These are phyloP conservation scores for Mycena albidolilacea DNA, from an alignment of 768 basidiomycete species.

Conservation along the genomic window DNA sequence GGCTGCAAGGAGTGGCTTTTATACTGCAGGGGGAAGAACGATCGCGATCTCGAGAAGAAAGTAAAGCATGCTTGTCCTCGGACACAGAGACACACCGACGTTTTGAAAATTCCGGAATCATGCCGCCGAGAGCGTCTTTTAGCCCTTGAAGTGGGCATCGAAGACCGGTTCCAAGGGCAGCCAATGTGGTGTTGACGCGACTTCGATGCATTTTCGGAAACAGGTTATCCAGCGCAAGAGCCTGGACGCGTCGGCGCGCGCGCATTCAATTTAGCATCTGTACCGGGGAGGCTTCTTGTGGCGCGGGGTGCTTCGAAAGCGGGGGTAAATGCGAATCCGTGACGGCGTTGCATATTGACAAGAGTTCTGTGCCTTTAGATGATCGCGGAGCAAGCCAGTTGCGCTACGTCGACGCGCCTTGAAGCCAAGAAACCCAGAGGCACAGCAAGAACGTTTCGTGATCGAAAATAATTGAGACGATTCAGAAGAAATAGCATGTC, in stretches of 20 bases:
- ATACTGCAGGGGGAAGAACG: background rate
- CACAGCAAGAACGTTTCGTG: no score
- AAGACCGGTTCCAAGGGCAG: conserved; percentile 6
- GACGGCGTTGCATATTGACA: conserved; percentile 1
- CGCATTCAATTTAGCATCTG: background rate
- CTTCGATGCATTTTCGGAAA: conserved; percentile 13
- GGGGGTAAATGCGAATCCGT: conserved; percentile 9
- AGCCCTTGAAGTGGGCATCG: conserved; percentile 12
- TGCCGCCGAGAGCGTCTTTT: background rate
- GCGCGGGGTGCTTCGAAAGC: background rate
- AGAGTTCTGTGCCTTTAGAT: conserved; percentile 16
- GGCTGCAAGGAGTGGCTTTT: background rate
- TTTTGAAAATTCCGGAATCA: conserved; percentile 20
- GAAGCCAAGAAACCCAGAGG: background rate
- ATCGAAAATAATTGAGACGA: no score
- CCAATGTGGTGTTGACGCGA: background rate
- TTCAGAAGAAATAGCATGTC: background rate
- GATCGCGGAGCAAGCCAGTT: background rate
- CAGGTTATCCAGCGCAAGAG: background rate
- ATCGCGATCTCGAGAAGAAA: conserved; percentile 1
- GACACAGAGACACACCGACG: conserved; percentile 16
- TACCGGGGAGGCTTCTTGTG: background rate
- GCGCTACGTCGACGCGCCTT: background rate
- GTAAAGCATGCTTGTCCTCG: conserved; percentile 3
- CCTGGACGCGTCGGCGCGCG: conserved; percentile 13